Evolutionary conservation across 371 early-diverging fungal species (phyloP), one percentile per base, ranked within the genome.

Genomic region (Capillidium rhysosporum): DNA sequence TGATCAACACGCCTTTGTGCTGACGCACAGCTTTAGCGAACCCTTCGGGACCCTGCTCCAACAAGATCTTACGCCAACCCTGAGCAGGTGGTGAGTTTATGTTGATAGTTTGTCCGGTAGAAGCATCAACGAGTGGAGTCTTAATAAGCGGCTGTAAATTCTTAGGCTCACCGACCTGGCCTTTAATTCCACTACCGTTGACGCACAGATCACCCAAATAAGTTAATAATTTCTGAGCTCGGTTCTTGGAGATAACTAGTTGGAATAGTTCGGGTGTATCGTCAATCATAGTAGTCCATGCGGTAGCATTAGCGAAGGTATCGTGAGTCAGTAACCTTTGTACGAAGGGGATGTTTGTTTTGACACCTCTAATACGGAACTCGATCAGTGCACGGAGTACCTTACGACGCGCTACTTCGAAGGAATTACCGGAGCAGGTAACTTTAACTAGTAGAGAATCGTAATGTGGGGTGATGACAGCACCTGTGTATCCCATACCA

Each of bases 251-350:
- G 57, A 69, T 72, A 53, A 79, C 78, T 1, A 78, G 65, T 30
- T 79, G 66, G 70, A 89, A 84, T 40, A 91, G 73, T 64, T 84
- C 81, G 2, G 90, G 92, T 0, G 92, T 84, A 60, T 92, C 95
- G 61, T 94, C 95, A 61, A 94, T 91, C 54, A 91, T 92, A 12
- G 95, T 94, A 18, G 95, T 94, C 93, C 93, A 94, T 58, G 86
- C 75, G 59, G 76, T 72, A 39, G 82, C 87, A 46, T 67, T 66
- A 40, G 79, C 76, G 55, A 88, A 86, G 1, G 77, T 78, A 12
- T 75, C 76, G 65, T 88, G 80, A 1, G 79, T 80, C 41, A 94
- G 66, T 45, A 94, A 70, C 48, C 82, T 76, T 65, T 83, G 86
- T 52, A 95, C 70, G 72, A 93, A 95, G 46, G 82, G 79, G 64